Evolutionary conservation across 768 basidiomycete genomes (phyloP), one percentile per base, ranked within the genome.

Genomic region (Termitomyces sp.): DNA sequence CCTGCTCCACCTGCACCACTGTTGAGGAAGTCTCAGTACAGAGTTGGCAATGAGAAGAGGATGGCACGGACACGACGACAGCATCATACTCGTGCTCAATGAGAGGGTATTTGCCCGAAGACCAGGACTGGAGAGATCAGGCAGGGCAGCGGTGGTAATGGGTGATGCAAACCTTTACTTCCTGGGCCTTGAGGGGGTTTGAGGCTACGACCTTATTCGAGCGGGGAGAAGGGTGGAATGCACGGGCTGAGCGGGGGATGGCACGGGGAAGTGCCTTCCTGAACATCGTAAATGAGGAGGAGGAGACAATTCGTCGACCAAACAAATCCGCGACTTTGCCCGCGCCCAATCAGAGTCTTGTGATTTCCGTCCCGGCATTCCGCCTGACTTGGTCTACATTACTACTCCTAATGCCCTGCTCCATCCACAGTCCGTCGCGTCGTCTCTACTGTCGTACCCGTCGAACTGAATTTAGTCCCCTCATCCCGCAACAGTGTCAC

Each of bases 61-160:
- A 58, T 14, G n/a, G 41, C n/a, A 82, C 95, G 75, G 70, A 97
- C 94, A 98, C 93, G 59, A 98, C 96, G 67, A 99, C 88, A 18
- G 96, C 96, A 80, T 99, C 96, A 74, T 94, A 98, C 73, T 98
- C 95, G 71, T 99, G 97, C 72, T 99, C 97, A 66, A 99, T 95
- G 62, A 99, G 80, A 20, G 96, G 93, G 72, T 98, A 99, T 71
- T 95, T 93, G 52, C 89, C 91, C 43, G 86, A 88, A 49, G 86
- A 82, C 87, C 86, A 89, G 40, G 85, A 85, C 85, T 90, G 62
- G 46, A 66, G 47, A 46, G 57, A 64, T 46, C n/a, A 57, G 61
- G 63, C 62, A 61, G 59, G 56, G 49, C 57, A 53, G 57, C 35
- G 61, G 61, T 36, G 56, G 36, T 55, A 4, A n/a, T n/a, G 43